These are phyloP conservation scores for Wickerhamiella lipophila DNA, from an alignment of 805 yeast species.

Conservation along the genomic window DNA sequence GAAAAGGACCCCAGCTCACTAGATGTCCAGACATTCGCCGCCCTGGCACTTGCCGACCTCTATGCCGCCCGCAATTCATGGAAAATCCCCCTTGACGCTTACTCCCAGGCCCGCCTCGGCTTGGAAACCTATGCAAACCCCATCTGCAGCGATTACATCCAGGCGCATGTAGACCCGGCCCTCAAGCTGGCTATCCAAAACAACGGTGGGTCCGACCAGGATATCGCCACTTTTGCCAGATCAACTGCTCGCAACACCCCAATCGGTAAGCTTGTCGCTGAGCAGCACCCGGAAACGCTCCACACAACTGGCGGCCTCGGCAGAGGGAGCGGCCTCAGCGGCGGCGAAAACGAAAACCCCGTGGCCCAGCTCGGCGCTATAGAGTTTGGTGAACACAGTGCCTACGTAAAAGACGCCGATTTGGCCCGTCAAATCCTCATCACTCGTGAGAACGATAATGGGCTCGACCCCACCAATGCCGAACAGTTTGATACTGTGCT, in stretches of 20 bases:
- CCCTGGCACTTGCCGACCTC: slow-evolving; percentile 31
- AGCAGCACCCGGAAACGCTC: slow-evolving; percentile 25
- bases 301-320: slow-evolving; percentile 18
- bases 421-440: slow-evolving; percentile 37
- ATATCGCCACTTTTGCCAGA: slow-evolving; percentile 6
- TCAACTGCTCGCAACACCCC: slow-evolving; percentile 22
- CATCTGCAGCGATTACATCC: slow-evolving; percentile 43
- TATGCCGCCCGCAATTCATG: slow-evolving; percentile 48
- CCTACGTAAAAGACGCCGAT: slow-evolving; percentile 56
- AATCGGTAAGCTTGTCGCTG: slow-evolving; percentile 32
- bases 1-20: slow-evolving; percentile 13
- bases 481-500: slow-evolving; percentile 43
- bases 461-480: slow-evolving; percentile 16
- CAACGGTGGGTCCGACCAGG: slow-evolving; percentile 18
- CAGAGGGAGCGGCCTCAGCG: no score
- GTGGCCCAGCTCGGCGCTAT: slow-evolving; percentile 34
- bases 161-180: slow-evolving; percentile 52
- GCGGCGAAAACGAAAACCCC: slow-evolving; percentile 14
- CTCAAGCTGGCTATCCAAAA: slow-evolving; percentile 43
- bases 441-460: slow-evolving; percentile 23
- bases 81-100: slow-evolving; percentile 38
- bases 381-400: slow-evolving; percentile 49
- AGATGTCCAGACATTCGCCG: slow-evolving; percentile 19
- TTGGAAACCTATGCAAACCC: slow-evolving; percentile 39
- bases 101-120: slow-evolving; percentile 49